Evolutionary conservation across 352 stramenopile species (phyloP).

Genomic region (Phytophthora idaei): DNA sequence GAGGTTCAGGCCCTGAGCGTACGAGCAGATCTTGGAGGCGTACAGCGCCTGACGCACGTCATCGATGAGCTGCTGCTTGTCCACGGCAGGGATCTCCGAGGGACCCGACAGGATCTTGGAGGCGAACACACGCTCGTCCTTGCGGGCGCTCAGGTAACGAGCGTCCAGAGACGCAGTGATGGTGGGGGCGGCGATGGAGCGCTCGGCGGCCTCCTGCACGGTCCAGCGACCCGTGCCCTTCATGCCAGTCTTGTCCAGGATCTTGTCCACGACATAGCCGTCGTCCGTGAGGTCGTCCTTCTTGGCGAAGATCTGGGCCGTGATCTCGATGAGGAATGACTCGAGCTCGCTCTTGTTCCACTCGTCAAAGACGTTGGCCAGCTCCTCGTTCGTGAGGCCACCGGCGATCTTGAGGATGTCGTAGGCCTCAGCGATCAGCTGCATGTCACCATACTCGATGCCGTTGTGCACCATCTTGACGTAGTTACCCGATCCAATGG

Average conservation of each 20-base stretch:
- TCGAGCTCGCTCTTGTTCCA: constrained; percentile 98
- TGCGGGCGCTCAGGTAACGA: constrained; percentile 96
- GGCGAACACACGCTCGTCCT: constrained; percentile 95
- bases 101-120: constrained; percentile 94
- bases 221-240: constrained; percentile 99
- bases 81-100: constrained; percentile 90
- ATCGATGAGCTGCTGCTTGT: constrained; percentile 96
- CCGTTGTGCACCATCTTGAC: constrained; percentile 99
- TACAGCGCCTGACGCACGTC: constrained; percentile 97
- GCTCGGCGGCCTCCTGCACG: constrained; percentile 95
- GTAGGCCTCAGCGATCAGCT: constrained; percentile 99
- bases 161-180: constrained; percentile 97
- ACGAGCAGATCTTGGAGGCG: constrained; percentile 98
- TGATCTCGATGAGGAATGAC: constrained; percentile 99
- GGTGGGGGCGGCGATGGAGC: constrained; percentile 95
- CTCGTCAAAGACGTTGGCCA: constrained; percentile 93
- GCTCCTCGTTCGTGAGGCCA: constrained; percentile 91
- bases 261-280: constrained; percentile 94
- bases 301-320: constrained; percentile 96
- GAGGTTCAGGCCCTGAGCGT: constrained; percentile 96
- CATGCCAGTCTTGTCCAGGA: constrained; percentile 99
- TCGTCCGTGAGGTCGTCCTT: constrained; percentile 94
- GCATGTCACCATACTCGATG: constrained; percentile 99
- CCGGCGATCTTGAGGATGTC: constrained; percentile 96
- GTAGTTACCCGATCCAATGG: constrained; percentile 98